Conservation (phyloP, 768 basidiomycete genomes). For the Suillus decipiens region DNA sequence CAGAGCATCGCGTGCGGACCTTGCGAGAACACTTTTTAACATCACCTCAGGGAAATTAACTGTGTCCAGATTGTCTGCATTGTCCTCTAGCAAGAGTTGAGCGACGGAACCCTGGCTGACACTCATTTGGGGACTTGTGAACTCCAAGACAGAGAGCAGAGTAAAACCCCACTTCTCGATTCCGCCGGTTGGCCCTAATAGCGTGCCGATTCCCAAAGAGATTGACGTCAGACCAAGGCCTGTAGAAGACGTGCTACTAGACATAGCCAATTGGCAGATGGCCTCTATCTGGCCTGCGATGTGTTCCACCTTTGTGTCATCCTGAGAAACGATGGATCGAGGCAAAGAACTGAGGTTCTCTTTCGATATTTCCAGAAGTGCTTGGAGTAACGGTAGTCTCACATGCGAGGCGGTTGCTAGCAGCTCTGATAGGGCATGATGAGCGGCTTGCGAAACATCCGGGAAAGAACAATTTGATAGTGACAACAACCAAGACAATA, state of each 20-base stretch:
- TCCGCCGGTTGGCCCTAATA: slow-evolving; percentile 80
- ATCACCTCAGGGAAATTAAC: slow-evolving; percentile 58
- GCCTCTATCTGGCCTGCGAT: slow-evolving; percentile 68
- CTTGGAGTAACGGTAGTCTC: slow-evolving; percentile 50
- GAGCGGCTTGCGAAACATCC: slow-evolving; percentile 53
- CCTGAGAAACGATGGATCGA: slow-evolving; percentile 63
- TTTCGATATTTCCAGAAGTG: slow-evolving; percentile 60
- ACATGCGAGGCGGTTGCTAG: slow-evolving; percentile 42
- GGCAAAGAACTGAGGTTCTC: slow-evolving; percentile 74
- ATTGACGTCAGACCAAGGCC: slow-evolving; percentile 42
- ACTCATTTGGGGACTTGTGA: slow-evolving; percentile 54
- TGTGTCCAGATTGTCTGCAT: slow-evolving; percentile 37
- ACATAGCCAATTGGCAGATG: slow-evolving; percentile 52
- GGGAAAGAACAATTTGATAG: slow-evolving; percentile 62
- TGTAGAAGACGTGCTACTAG: slow-evolving; percentile 18
- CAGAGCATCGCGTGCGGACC: slow-evolving; percentile 53
- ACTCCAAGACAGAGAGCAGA: slow-evolving; percentile 78
- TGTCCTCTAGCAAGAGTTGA: slow-evolving; percentile 58
- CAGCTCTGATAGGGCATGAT: slow-evolving; percentile 45
- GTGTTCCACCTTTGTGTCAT: slow-evolving; percentile 76
- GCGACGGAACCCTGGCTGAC: slow-evolving; percentile 50
- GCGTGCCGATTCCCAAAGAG: slow-evolving; percentile 52
- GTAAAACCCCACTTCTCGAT: slow-evolving; percentile 94
- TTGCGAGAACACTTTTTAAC: slow-evolving; percentile 57
- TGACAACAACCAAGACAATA: slow-evolving; percentile 73